Evolutionary conservation across 164 flowering plant species (phyloP).

Genomic region (Kalanchoe fedtschenkoi): DNA sequence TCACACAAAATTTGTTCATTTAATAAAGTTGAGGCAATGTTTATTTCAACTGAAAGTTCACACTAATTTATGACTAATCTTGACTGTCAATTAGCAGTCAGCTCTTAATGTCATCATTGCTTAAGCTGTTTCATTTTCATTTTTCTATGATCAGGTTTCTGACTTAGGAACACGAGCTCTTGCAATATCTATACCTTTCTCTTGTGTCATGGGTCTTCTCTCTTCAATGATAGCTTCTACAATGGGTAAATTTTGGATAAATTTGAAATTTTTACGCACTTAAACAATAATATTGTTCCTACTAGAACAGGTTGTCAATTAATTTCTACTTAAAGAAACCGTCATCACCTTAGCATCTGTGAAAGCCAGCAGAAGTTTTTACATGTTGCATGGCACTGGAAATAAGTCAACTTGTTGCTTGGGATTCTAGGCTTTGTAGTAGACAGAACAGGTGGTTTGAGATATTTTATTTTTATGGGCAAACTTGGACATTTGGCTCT

Average conservation of each 20-base stretch:
- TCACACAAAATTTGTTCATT: neutral
- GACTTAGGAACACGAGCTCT: slow-evolving; percentile 60
- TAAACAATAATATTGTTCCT: neutral
- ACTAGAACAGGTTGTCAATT: neutral
- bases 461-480: neutral
- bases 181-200: slow-evolving; percentile 68
- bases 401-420: neutral
- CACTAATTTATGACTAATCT: neutral
- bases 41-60: too few species aligned
- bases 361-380: too few species aligned
- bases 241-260: slow-evolving; percentile 39
- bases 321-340: neutral
- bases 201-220: slow-evolving; percentile 72
- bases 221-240: slow-evolving; percentile 78
- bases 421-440: neutral
- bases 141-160: slow-evolving; percentile 39
- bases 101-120: neutral
- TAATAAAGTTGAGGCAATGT: too few species aligned
- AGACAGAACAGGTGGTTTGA: neutral
- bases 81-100: neutral
- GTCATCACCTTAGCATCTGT: neutral
- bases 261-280: neutral
- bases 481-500: neutral
- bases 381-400: neutral
- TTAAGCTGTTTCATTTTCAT: neutral